Conservation (phyloP, 2,329 filamentous ascomycete genomes). For the Madurella mycetomatis region DNA sequence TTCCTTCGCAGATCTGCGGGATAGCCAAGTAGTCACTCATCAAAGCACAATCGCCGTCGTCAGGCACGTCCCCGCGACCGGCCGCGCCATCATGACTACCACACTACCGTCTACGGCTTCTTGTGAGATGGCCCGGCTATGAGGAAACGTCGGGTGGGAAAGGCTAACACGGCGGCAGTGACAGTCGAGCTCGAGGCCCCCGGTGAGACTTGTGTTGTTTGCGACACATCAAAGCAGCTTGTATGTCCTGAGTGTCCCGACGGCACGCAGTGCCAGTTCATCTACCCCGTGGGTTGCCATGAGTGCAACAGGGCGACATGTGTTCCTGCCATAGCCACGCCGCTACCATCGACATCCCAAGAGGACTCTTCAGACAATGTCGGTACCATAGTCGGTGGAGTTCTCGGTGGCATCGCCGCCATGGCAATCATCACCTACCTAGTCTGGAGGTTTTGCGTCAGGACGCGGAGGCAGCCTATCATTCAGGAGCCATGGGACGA, state of each 20-base stretch:
- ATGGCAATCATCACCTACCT: conserved; percentile 73
- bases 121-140: conserved; percentile 3
- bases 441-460: conserved; percentile 84
- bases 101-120: neutral
- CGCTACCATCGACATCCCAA: conserved; percentile 17
- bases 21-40: neutral
- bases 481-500: conserved; percentile 52
- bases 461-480: conserved; percentile 65
- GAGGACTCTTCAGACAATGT: conserved; percentile 55
- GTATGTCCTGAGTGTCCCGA: conserved; percentile 45
- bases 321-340: conserved; percentile 24
- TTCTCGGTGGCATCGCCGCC: conserved; percentile 75
- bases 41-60: conserved; percentile 4
- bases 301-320: conserved; percentile 48
- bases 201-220: conserved; percentile 41
- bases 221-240: conserved; percentile 33
- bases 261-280: conserved; percentile 42
- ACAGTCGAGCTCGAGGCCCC: conserved; percentile 24
- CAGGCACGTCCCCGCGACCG: neutral
- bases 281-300: conserved; percentile 42
- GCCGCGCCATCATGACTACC: conserved; percentile 13
- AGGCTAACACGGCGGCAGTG: conserved; percentile 1
- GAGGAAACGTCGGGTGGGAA: neutral
- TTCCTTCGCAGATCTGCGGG: conserved; percentile 14
- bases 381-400: conserved; percentile 86